A percentile compares a stretch with the other conserved stretches of the same genome.
Conservation (phyloP, 306 rosid genomes). For the Ochetophila trinervis region DNA sequence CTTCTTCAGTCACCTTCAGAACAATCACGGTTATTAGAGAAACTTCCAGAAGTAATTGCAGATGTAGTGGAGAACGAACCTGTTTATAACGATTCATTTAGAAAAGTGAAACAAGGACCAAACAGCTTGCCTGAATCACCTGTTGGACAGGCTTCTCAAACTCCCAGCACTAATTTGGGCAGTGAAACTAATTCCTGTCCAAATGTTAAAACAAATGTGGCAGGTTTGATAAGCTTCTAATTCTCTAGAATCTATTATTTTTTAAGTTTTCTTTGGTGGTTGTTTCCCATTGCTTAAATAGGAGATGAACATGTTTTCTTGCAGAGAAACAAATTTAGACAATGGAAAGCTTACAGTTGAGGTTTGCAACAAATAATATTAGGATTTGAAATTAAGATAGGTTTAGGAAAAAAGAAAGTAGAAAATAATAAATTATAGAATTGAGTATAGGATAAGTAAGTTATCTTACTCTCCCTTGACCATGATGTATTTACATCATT, state of each 20-base stretch:
- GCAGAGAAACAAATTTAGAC: conserved; percentile 4
- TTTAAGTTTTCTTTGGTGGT: not conserved
- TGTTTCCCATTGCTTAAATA: not conserved
- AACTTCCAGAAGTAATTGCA: conserved; percentile 55
- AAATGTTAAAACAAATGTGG: conserved; percentile 29
- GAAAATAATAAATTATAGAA: too few species aligned
- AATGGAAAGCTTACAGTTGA: too few species aligned
- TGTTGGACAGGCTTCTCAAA: conserved; percentile 21
- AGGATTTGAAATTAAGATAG: too few species aligned
- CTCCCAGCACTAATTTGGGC: conserved; percentile 22
- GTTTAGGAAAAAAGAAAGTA: too few species aligned
- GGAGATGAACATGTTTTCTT: not conserved
- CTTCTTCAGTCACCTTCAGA: conserved; percentile 50
- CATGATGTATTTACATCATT: too few species aligned
- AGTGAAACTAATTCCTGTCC: conserved; percentile 9
- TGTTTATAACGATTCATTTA: conserved; percentile 27
- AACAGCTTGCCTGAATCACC: conserved; percentile 27
- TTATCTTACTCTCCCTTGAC: too few species aligned
- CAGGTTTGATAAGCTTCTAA: conserved; percentile 33
- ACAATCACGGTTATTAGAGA: conserved; percentile 49
- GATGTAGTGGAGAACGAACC: conserved; percentile 35
- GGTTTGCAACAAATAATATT: too few species aligned
- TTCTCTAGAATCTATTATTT: conserved; percentile 5
- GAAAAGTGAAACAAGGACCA: conserved; percentile 32
- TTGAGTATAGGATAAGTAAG: too few species aligned